phyloP scores from a whole-genome alignment of 805 yeast genomes.

The Suhomyces kilbournensis region DNA sequence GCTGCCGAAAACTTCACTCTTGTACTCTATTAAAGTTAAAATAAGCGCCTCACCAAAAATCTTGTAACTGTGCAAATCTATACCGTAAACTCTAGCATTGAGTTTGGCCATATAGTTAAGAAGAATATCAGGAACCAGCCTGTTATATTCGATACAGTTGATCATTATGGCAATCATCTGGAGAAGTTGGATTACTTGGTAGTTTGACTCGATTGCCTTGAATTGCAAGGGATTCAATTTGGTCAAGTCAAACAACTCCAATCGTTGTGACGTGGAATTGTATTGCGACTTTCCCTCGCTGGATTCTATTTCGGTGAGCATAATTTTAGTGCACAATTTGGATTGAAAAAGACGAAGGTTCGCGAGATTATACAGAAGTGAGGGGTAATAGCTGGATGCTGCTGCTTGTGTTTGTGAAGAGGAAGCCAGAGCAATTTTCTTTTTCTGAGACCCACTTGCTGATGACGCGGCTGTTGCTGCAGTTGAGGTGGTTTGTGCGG shows the following conservation, averaged over 20 bases:
- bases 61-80: slow-evolving; percentile 11
- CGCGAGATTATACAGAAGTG: slow-evolving; percentile 3
- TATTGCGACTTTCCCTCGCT: neutral
- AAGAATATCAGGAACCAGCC: slow-evolving; percentile 10
- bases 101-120: slow-evolving; percentile 12
- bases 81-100: slow-evolving; percentile 17
- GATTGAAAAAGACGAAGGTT: slow-evolving; percentile 9
- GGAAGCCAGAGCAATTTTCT: neutral
- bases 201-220: slow-evolving; percentile 9
- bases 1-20: neutral
- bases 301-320: slow-evolving; percentile 5
- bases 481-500: neutral
- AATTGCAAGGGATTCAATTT: slow-evolving; percentile 3
- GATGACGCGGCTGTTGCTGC: neutral
- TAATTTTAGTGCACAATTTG: slow-evolving; percentile 10
- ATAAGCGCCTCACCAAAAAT: slow-evolving; percentile 18
- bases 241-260: slow-evolving; percentile 4
- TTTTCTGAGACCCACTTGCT: neutral
- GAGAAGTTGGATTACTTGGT: slow-evolving; percentile 15
- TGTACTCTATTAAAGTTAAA: slow-evolving; percentile 5
- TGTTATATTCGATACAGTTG: slow-evolving; percentile 12
- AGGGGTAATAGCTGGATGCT: neutral
- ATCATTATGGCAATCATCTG: slow-evolving; percentile 15
- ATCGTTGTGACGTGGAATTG: slow-evolving; percentile 2
- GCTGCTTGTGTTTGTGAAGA: neutral